Base-by-base conservation (phyloP, 2,329 filamentous ascomycete genomes). In the Phyllosticta paracitricarpa region DNA sequence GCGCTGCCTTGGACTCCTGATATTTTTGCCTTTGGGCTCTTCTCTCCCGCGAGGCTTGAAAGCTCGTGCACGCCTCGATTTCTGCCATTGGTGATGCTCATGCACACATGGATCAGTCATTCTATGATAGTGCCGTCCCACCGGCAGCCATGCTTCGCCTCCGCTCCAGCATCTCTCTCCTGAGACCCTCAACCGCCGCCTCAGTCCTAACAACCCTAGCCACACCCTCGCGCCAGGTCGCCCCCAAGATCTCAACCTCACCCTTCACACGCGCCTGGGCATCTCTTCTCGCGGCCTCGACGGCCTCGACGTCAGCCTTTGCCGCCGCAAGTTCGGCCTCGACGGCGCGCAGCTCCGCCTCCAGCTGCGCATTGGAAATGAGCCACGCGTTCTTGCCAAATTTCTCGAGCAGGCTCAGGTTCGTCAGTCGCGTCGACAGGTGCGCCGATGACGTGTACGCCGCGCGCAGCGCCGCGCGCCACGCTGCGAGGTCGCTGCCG, bases 301-400 rank as follows among this genome's bases (percentile, higher is more conserved):
- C 79, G 48, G 82, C 72, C 71, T 97, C 91, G 56, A 91, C 82
- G 65, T 89, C 84, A 62, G 82, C 79, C 72, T 86, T 87, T 22
- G 82, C 77, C 51, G 79, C 81, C 14, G 84, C 86, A 57, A 97
- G 79, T 68, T 96, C 91, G 54, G 79, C 79, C 79, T 97, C 93
- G 26, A 95, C 70, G 12, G 73, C 73, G 57, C 81, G 81, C 58
- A 95, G 75, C 52, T 90, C 82, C 53, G 84, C 83, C 75, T 97
- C 93, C 22, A 91, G 74, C 66, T 89, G 85, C 67, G 87, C 84
- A 74, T 99, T 99, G 5, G 84, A 84, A 8, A 96, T 82, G 61
- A 99, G 80, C 93, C 94, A 97, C 9, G 90, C 88, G 73, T 96
- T 96, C 76, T 90, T 90, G 66, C 93, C 94, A 73, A 87, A 87